Evolutionary conservation across 2,329 filamentous ascomycete species (phyloP).

Genomic region (Epicoccum sorghinum): DNA sequence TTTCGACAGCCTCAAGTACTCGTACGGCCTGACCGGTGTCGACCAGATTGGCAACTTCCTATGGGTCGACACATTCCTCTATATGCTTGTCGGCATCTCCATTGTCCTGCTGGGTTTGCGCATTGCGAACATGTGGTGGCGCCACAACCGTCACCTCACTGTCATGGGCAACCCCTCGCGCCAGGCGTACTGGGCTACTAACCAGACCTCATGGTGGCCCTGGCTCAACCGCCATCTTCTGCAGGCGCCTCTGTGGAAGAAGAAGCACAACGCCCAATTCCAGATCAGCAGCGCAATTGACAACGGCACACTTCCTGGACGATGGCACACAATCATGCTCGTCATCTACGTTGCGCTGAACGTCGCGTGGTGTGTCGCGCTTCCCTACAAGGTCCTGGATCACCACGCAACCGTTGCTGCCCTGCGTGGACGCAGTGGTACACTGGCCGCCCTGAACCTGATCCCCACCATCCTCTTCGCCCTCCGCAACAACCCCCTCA

Average conservation of each 20-base stretch:
- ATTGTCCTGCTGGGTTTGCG: slow-evolving; percentile 50
- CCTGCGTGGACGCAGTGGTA: slow-evolving; percentile 83
- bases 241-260: slow-evolving; percentile 73
- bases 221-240: slow-evolving; percentile 68
- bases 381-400: slow-evolving; percentile 62
- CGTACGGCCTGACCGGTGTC: slow-evolving; percentile 55
- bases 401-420: slow-evolving; percentile 72
- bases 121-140: slow-evolving; percentile 50
- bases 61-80: slow-evolving; percentile 53
- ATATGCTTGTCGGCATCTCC: slow-evolving; percentile 43
- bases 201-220: slow-evolving; percentile 57
- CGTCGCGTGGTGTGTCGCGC: slow-evolving; percentile 74
- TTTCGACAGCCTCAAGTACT: slow-evolving; percentile 44
- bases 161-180: slow-evolving; percentile 50
- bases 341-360: slow-evolving; percentile 73
- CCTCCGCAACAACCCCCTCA: slow-evolving; percentile 91
- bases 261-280: slow-evolving; percentile 78
- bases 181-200: slow-evolving; percentile 54
- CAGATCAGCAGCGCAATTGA: slow-evolving; percentile 71
- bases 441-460: slow-evolving; percentile 86
- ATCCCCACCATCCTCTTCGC: slow-evolving; percentile 88
- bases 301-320: slow-evolving; percentile 78
- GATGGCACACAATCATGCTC: slow-evolving; percentile 75
- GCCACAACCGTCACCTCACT: slow-evolving; percentile 54
- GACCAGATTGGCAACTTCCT: slow-evolving; percentile 56